Evolutionary conservation across 2,329 filamentous ascomycete species (phyloP).

Genomic region (Pseudocercospora eumusae): DNA sequence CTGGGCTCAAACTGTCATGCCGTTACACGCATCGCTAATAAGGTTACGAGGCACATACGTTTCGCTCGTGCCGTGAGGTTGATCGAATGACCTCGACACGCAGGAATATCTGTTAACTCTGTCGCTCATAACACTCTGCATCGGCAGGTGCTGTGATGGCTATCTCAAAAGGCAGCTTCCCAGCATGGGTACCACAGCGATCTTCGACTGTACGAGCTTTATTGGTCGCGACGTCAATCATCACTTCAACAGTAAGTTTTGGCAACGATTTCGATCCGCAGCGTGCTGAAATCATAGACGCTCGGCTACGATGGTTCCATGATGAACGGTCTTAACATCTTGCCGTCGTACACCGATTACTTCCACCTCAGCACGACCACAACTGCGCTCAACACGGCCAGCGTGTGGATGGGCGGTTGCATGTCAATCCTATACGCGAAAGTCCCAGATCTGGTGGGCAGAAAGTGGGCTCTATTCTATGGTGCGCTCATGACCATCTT

Average conservation of each 20-base stretch:
- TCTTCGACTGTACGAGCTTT: neutral
- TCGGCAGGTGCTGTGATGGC: neutral
- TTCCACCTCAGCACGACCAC: constrained; percentile 57
- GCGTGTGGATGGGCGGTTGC: constrained; percentile 55
- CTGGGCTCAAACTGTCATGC: no score
- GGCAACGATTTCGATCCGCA: neutral
- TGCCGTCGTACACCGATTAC: constrained; percentile 59
- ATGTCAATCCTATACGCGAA: neutral
- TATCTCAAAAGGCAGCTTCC: neutral
- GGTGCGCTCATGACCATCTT: constrained; percentile 47
- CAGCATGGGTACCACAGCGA: constrained; percentile 4
- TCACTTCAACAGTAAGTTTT: neutral
- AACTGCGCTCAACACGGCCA: constrained; percentile 57
- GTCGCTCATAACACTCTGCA: no score
- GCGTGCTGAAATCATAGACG: neutral
- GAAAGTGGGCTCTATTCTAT: constrained; percentile 49
- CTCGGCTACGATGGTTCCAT: constrained; percentile 50
- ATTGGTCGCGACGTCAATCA: neutral
- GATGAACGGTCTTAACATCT: constrained; percentile 60
- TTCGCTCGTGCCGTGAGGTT: no score
- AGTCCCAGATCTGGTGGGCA: constrained; percentile 38
- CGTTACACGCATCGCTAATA: no score
- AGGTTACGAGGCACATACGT: no score
- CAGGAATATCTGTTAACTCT: no score
- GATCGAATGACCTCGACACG: no score